Evolutionary conservation across 495 filamentous ascomycete species (phyloP).

Genomic region (Penicillium goetzii): DNA sequence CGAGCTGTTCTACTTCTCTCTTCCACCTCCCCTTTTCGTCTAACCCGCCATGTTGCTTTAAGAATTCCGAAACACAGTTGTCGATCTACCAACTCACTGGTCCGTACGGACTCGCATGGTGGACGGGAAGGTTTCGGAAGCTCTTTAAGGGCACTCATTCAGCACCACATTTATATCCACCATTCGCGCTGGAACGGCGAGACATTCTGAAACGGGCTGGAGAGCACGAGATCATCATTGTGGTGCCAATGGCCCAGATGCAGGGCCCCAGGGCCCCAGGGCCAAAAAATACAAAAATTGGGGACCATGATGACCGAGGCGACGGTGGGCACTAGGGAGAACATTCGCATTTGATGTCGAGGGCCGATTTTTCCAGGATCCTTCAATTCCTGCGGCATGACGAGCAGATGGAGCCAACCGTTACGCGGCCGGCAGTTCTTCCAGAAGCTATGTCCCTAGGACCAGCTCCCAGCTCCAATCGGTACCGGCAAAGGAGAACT

Average conservation of each 20-base stretch:
- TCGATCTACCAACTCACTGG: not conserved
- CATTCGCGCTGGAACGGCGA: not conserved
- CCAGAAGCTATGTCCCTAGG: not conserved
- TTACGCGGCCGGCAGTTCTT: not conserved
- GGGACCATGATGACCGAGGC: not conserved
- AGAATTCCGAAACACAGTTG: not conserved
- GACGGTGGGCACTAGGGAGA: not conserved
- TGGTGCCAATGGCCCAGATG: not conserved
- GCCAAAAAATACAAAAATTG: not conserved
- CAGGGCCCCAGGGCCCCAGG: not conserved
- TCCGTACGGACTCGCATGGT: not conserved
- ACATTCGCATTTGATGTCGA: not conserved
- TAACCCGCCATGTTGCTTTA: not conserved
- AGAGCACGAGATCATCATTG: slow-evolving; percentile 1
- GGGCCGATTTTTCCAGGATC: not conserved
- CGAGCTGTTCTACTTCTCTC: not conserved
- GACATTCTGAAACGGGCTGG: slow-evolving; percentile 22
- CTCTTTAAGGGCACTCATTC: not conserved
- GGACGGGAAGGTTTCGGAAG: slow-evolving; percentile 2
- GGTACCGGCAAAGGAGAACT: not conserved
- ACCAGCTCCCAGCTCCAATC: not conserved
- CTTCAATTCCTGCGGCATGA: not conserved
- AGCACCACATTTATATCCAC: not conserved
- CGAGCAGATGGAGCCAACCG: not conserved
- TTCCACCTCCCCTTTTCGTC: slow-evolving; percentile 8